Percentiles rank a stretch among this genome's conserved stretches.
These are phyloP conservation scores for Monilinia fructicola DNA, from an alignment of 2,329 filamentous ascomycete genomes.

Conservation along the genomic window DNA sequence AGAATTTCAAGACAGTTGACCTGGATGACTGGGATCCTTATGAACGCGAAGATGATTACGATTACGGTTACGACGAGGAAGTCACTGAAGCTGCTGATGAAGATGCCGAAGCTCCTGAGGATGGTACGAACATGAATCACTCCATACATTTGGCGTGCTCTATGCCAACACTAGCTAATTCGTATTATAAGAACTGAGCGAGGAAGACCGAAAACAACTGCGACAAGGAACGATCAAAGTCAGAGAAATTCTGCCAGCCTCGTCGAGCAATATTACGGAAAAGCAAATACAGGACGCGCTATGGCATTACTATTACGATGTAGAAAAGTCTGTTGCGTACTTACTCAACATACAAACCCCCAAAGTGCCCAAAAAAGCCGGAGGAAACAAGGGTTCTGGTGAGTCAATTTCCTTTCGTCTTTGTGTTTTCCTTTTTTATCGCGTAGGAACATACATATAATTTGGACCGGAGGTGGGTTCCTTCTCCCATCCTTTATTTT, in stretches of 20 bases:
- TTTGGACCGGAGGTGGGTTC: conserved; percentile 35
- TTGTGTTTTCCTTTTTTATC: conserved; percentile 10
- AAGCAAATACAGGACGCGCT: conserved; percentile 83
- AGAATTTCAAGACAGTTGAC: conserved; percentile 43
- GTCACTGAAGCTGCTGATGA: conserved; percentile 34
- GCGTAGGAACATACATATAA: conserved; percentile 1
- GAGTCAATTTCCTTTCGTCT: conserved; percentile 34
- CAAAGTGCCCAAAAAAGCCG: conserved; percentile 34
- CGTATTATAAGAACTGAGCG: conserved; percentile 36
- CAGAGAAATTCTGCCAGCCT: conserved; percentile 60
- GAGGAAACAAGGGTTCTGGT: conserved; percentile 41
- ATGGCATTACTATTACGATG: conserved; percentile 95
- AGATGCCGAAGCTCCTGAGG: conserved; percentile 20
- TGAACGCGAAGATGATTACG: conserved; percentile 49
- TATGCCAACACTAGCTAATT: conserved; percentile 3
- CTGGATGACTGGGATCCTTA: conserved; percentile 53
- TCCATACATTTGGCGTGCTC: not conserved
- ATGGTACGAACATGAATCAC: conserved; percentile 25
- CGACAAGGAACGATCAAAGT: conserved; percentile 66
- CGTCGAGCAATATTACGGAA: conserved; percentile 54
- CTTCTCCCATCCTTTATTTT: conserved; percentile 23
- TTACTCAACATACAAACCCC: conserved; percentile 58
- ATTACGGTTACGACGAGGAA: conserved; percentile 43
- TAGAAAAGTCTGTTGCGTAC: conserved; percentile 81
- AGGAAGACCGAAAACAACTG: conserved; percentile 54